Evolutionary conservation across 1,284 basidiomycete genomes (phyloP), one percentile per base, ranked within the genome.

Genomic region (Macrocystidia cucumis): DNA sequence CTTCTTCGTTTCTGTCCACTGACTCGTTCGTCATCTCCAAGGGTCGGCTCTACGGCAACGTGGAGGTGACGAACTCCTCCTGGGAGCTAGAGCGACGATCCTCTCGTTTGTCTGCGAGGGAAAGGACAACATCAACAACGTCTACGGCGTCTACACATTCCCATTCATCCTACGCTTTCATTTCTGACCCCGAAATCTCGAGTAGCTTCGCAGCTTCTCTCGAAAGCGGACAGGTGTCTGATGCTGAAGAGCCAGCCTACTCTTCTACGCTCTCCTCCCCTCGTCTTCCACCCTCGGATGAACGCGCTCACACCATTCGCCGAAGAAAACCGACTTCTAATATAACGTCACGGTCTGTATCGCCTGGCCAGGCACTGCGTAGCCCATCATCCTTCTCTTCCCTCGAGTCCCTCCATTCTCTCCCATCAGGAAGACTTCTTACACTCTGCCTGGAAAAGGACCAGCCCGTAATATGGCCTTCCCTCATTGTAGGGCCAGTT

Each of bases 181-280:
- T 88, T 2, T 85, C 84, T 8, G 84, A 87, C 43, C 74, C 74
- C 1, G 83, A 87, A 44, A 78, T 86, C 34, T 82, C 82, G 4
- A 86, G 80, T 56, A 82, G 78, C 52, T 85, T 87, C 44, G 78
- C 80, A 2, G 82, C 79, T 5, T 87, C 84, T 13, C 63, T 86
- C 3, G 84, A 83, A 46, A 80, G 78, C 44, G 76, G 63, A 3
- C 75, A 75, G 20, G 66, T 66, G 7, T 86, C 84, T 5, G 83
- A 87, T 35, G 62, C 64, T 5, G 83, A 86, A 37, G 81, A 85
- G 39, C 52, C 56, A 35, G 50, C 65, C 5, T 56, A 69, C 6
- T 78, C 74, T 14, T 74, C 78, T 0, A 70, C 65, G 0, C 52
- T 76, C 14, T 74, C 74, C 2, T 82, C 81, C 1, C 78, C 79